phyloP scores from a whole-genome alignment of 305 asterid genomes.

The Caryopteris hybrid region DNA sequence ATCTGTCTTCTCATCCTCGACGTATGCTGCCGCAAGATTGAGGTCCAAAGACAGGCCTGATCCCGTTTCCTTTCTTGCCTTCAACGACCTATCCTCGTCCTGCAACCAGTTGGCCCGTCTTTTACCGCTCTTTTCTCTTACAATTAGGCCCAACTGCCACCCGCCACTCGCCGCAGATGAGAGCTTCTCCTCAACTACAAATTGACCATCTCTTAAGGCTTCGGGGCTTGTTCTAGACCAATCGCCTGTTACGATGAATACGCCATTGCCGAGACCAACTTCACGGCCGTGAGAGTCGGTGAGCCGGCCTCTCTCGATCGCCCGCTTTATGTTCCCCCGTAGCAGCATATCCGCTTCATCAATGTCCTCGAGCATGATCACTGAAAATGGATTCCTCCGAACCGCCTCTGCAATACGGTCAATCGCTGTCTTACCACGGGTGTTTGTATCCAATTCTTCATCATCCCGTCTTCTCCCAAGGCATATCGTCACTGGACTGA shows the following conservation, averaged over 20 bases:
- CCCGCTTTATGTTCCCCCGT: slow-evolving; percentile 63
- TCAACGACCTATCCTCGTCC: slow-evolving; percentile 37
- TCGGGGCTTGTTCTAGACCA: slow-evolving; percentile 58
- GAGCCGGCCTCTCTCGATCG: slow-evolving; percentile 83
- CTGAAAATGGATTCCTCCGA: slow-evolving; percentile 67
- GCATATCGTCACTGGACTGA: slow-evolving; percentile 50
- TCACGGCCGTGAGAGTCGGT: slow-evolving; percentile 92
- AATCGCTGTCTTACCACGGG: slow-evolving; percentile 79
- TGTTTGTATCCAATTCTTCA: slow-evolving; percentile 40
- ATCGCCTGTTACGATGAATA: slow-evolving; percentile 76
- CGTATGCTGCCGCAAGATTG: slow-evolving; percentile 46
- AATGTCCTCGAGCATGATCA: slow-evolving; percentile 74
- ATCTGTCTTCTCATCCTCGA: slow-evolving; percentile 51
- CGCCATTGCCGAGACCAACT: slow-evolving; percentile 74
- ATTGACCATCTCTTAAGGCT: slow-evolving; percentile 27
- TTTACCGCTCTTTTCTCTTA: slow-evolving; percentile 60
- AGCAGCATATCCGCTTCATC: slow-evolving; percentile 80
- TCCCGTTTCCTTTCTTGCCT: slow-evolving; percentile 44
- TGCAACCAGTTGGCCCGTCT: slow-evolving; percentile 58
- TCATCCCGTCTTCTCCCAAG: slow-evolving; percentile 56
- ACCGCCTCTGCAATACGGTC: slow-evolving; percentile 87
- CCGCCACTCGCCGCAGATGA: slow-evolving; percentile 41
- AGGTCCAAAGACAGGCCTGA: slow-evolving; percentile 67
- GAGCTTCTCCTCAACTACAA: slow-evolving; percentile 41
- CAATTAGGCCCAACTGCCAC: slow-evolving; percentile 60